Evolutionary conservation across 805 yeast genomes (phyloP).

Genomic region (Huiozyma naganishii): DNA sequence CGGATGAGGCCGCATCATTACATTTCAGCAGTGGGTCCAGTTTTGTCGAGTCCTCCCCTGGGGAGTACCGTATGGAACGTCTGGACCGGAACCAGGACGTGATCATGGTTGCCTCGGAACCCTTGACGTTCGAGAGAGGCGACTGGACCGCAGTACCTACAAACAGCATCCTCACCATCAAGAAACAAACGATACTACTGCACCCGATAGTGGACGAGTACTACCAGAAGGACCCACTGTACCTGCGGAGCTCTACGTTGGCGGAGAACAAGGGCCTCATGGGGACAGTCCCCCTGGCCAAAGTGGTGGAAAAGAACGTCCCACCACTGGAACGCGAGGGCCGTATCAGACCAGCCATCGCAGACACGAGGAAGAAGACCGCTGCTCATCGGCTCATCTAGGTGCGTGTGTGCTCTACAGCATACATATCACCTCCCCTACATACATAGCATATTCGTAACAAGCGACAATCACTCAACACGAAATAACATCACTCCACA

Average conservation of each 20-base stretch:
- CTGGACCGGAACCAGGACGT: conserved; percentile 87
- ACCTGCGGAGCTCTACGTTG: conserved; percentile 61
- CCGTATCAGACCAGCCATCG: conserved; percentile 30
- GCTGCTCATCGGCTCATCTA: too few species aligned
- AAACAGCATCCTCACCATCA: conserved; percentile 72
- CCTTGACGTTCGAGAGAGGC: conserved; percentile 88
- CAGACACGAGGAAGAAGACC: not conserved
- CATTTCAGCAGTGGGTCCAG: conserved; percentile 91
- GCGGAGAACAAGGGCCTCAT: conserved; percentile 89
- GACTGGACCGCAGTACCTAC: conserved; percentile 98
- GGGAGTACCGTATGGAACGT: conserved; percentile 90
- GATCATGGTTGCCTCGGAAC: conserved; percentile 95
- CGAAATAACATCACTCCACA: too few species aligned
- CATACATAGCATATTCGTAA: too few species aligned
- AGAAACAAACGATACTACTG: conserved; percentile 74
- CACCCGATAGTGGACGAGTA: conserved; percentile 90
- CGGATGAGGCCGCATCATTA: conserved; percentile 92
- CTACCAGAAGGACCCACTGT: conserved; percentile 60
- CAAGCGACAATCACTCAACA: too few species aligned
- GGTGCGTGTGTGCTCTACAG: too few species aligned
- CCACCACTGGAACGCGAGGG: conserved; percentile 80
- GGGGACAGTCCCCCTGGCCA: conserved; percentile 76
- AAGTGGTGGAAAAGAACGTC: conserved; percentile 38
- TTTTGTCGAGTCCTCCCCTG: conserved; percentile 82
- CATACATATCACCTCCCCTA: too few species aligned